These are phyloP conservation scores for Diaporthe citri DNA, from an alignment of 2,329 filamentous ascomycete species.

Conservation along the genomic window DNA sequence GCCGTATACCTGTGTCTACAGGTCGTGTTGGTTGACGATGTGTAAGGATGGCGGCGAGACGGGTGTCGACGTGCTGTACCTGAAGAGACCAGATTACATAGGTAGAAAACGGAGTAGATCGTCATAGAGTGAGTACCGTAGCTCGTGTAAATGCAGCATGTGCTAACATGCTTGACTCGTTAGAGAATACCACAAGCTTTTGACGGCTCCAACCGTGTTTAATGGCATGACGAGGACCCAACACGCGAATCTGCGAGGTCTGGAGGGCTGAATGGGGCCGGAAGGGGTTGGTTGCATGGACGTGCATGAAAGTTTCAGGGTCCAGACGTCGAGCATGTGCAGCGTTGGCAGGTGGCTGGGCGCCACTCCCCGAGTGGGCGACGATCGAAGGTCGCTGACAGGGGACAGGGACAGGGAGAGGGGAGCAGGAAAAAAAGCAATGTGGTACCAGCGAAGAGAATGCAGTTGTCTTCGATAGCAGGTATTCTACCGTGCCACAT, in stretches of 20 bases:
- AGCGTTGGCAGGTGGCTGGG: constrained; percentile 28
- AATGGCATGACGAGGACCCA: constrained; percentile 14
- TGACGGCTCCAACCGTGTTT: constrained; percentile 25
- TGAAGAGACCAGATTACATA: neutral
- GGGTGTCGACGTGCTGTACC: neutral
- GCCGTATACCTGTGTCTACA: neutral
- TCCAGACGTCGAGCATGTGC: constrained; percentile 16
- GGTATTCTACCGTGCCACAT: neutral
- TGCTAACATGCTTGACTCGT: constrained; percentile 6
- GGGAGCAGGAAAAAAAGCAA: neutral
- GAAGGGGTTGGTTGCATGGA: neutral
- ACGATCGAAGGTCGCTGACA: neutral
- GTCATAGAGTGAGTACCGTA: too few species aligned
- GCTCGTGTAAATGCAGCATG: neutral
- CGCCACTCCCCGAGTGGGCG: constrained; percentile 10
- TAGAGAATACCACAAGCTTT: constrained; percentile 22
- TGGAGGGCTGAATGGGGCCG: neutral
- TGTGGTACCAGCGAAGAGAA: constrained; percentile 11
- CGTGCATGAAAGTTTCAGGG: constrained; percentile 30
- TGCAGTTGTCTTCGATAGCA: neutral
- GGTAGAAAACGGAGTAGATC: too few species aligned
- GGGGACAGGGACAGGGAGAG: constrained; percentile 11
- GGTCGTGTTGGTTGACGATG: neutral
- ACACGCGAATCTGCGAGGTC: constrained; percentile 1
- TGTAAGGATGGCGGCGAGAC: neutral